A percentile compares a stretch with the other conserved stretches of the same genome.
Conservation (phyloP, 140 eudicot genomes). For the Cichorium intybus region DNA sequence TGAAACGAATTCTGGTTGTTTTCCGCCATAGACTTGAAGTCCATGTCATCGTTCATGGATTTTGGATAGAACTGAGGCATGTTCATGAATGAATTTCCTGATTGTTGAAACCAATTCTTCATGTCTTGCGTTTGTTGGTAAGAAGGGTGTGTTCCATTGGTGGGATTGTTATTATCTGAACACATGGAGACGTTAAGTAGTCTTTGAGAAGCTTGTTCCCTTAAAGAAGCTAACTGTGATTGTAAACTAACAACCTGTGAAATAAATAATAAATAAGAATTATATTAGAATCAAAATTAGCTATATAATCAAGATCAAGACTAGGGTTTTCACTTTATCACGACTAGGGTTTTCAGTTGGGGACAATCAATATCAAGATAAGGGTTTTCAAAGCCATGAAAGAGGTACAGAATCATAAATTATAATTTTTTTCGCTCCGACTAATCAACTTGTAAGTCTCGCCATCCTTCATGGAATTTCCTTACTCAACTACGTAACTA, state of each 20-base stretch:
- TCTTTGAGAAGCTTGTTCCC: conserved; percentile 72
- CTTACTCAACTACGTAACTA: too few relatives aligned
- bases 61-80: conserved; percentile 49
- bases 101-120: conserved; percentile 61
- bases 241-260: conserved; percentile 83
- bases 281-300: conserved; percentile 4
- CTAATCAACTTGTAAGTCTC: not conserved
- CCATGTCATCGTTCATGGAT: conserved; percentile 29
- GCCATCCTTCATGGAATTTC: not conserved
- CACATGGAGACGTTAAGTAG: conserved; percentile 30
- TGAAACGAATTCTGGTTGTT: conserved; percentile 32
- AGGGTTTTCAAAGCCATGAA: conserved; percentile 1
- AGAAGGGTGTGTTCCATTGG: conserved; percentile 41
- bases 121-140: conserved; percentile 53
- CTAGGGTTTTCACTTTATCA: conserved; percentile 4
- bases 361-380: not conserved
- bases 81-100: conserved; percentile 38
- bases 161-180: conserved; percentile 42
- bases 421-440: not conserved
- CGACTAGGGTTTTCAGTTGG: not conserved
- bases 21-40: conserved; percentile 32
- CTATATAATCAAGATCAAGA: conserved; percentile 5
- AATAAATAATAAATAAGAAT: not conserved
- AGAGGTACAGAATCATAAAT: not conserved
- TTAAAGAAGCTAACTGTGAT: conserved; percentile 73